Base-by-base conservation (phyloP, 768 basidiomycete genomes). In the Leccinum incarnatum region DNA sequence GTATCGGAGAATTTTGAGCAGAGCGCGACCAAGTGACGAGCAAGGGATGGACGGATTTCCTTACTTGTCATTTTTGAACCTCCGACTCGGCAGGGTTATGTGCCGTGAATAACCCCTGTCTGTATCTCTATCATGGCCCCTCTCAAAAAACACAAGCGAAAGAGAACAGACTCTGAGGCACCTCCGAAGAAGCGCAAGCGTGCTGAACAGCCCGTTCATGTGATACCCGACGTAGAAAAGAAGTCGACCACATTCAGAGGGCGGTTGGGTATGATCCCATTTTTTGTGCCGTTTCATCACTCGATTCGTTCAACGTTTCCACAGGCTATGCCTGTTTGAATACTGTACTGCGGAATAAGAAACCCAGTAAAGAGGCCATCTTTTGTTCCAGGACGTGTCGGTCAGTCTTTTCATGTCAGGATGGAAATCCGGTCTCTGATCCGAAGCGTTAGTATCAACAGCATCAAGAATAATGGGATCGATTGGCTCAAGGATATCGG, bases 401-500 rank as follows among this genome's bases (percentile, higher is more conserved):
- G 84, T 83, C 53, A 37, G 76, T 61, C 19, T 7, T 4, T 11
- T 27, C 6, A 53, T 19, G 11, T 15, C 17, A 19, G 27, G 23
- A 30, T 4, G 4, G 4, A 21, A 5, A 47, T n/a, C 34, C 6
- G 6, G 50, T 29, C 21, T 45, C 51, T 60, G 19, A 54, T 60
- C 2, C 45, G 45, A 25, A 23, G 25, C 8, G 46, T 27, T 62
- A 86, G 93, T 34, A 83, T 94, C 17, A 84, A 88, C 37, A 87
- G 89, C 47, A 83, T 95, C 51, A 80, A 83, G 64, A 90, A 93
- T 67, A 86, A 90, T 57, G 93, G 93, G 1, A 77, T 89, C 32
- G 87, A 92, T 5, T 88, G 84, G 74, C 86, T 87, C n/a, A 92
- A 92, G 68, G 87, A 91, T 25, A 74, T 96, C 0, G 94, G 89